Conservation (phyloP, 2,329 filamentous ascomycete genomes). For the Botrytis fragariae region DNA sequence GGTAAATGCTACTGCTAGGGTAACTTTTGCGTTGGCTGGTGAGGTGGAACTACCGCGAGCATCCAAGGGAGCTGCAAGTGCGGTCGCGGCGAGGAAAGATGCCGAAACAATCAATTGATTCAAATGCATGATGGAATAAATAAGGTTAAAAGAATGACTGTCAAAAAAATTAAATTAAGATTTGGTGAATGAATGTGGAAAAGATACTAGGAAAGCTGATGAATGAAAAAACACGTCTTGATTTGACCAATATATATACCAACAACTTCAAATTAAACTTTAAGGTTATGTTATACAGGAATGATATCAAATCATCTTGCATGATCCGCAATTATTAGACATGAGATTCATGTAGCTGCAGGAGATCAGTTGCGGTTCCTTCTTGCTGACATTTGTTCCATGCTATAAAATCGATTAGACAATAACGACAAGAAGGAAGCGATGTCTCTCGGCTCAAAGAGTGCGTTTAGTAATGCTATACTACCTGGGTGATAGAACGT, state of each 20-base stretch:
- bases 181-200: background rate
- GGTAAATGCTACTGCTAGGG: conserved; percentile 20
- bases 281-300: background rate
- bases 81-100: background rate
- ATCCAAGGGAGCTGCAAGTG: conserved; percentile 1
- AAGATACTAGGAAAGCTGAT: background rate
- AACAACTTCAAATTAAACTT: background rate
- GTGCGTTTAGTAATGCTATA: background rate
- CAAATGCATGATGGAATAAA: conserved; percentile 9
- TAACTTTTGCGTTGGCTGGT: conserved; percentile 22
- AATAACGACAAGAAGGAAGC: background rate
- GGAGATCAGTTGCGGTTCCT: background rate
- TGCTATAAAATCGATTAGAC: background rate
- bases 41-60: background rate
- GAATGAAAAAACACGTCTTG: background rate
- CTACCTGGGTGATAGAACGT: background rate
- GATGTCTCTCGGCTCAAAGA: background rate
- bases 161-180: background rate
- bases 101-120: background rate
- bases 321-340: background rate
- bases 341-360: background rate
- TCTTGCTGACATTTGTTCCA: background rate
- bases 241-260: background rate
- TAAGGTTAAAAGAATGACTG: background rate
- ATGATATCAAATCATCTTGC: background rate